A percentile compares a stretch with the other conserved stretches of the same genome.
phyloP scores from a whole-genome alignment of 805 yeast species.

The Candida oleophila region DNA sequence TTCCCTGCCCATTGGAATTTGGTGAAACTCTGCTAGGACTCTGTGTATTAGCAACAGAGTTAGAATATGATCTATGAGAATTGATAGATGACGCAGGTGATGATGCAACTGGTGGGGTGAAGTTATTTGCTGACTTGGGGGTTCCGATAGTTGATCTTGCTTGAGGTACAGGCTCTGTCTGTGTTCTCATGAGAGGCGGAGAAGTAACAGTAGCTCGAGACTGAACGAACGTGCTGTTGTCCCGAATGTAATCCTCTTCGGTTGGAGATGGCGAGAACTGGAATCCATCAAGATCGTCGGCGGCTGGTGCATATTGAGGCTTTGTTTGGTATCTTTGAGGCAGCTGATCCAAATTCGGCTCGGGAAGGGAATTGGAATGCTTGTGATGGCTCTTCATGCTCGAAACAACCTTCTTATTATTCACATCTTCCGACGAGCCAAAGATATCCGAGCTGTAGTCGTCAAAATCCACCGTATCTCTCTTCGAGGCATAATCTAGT shows the following conservation, averaged over 20 bases:
- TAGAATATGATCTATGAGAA: not conserved
- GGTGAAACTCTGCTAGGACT: not conserved
- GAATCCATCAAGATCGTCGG: slow-evolving; percentile 1
- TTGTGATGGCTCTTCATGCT: not conserved
- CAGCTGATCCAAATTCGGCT: slow-evolving; percentile 6
- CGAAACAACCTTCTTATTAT: not conserved
- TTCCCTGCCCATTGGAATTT: not conserved
- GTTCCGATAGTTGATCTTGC: not conserved
- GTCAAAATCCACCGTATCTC: slow-evolving; percentile 1
- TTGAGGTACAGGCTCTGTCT: not conserved
- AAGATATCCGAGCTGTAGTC: not conserved
- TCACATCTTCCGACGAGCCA: not conserved
- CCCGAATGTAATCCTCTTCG: not conserved
- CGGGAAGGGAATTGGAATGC: slow-evolving; percentile 1
- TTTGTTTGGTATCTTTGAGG: not conserved
- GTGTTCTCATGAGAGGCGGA: not conserved
- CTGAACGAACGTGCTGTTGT: too few relatives aligned
- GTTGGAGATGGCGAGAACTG: slow-evolving; percentile 1
- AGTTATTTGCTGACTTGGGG: not conserved
- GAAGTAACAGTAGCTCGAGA: not conserved
- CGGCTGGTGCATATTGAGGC: not conserved
- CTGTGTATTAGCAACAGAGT: not conserved
- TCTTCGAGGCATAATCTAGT: not conserved
- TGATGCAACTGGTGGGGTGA: not conserved
- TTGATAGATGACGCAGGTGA: not conserved